Evolutionary conservation across 139 green algal species (phyloP), one percentile per base, ranked within the genome.

Genomic region (Chara braunii): DNA sequence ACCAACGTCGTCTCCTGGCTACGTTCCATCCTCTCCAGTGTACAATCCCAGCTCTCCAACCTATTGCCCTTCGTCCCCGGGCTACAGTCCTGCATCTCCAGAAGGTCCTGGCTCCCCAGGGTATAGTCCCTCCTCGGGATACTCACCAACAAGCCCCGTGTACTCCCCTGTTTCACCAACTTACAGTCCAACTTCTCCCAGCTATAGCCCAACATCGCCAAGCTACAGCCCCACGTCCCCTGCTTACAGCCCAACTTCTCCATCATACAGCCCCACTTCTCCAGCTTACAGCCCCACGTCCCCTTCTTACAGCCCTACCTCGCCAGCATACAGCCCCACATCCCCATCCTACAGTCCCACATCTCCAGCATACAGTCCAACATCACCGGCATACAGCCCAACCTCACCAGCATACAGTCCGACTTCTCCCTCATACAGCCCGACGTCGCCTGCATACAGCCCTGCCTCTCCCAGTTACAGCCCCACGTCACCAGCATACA

Each of bases 121-220:
- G n/a, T 86, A 81, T 68, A 72, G 42, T 1, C 83, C 82, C 22
- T 88, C 79, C 7, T 64, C 31, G 11, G 36, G 58, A 42, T 12
- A 11, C 2, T 87, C n/a, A n/a, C n/a, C n/a, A n/a, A n/a, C 82
- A 75, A 78, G 59, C 0, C 87, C 87, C 3, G 87, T 84, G 1
- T 74, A 37, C 28, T 78, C 78, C 0, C 40, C 69, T 0, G 89
- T 88, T 60, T 87, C 77, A 4, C 88, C 72, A 12, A 73, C 69
- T 0, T 90, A 89, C 63, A 86, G 76, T 3, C 88, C 72, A 11
- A 73, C 61, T 26, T 67, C 43, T 56, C 86, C 84, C 23, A 78
- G 64, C 4, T 87, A 87, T 51, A 85, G 75, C 2, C 80, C 83
- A 6, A 84, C 78, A 1, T 78, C 52, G 11, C 88, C 86, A 43